Conservation (phyloP, 2,329 filamentous ascomycete species). For the Botryotinia narcissicola region DNA sequence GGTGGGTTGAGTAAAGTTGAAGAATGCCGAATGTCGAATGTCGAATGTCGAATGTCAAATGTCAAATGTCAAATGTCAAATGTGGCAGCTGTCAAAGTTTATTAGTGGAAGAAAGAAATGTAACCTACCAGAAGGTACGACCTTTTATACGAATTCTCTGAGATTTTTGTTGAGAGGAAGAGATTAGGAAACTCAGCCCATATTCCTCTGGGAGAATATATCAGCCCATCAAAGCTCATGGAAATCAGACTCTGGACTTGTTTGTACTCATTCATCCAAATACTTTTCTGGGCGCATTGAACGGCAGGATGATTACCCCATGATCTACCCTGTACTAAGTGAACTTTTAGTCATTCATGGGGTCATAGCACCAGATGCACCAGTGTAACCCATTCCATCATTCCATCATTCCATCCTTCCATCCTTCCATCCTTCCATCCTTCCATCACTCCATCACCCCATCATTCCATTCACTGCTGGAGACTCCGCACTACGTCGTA, state of each 20-base stretch:
- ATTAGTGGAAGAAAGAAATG: not conserved
- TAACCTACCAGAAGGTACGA: constrained; percentile 14
- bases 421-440: not conserved
- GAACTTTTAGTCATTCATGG: not conserved
- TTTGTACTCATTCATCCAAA: not conserved
- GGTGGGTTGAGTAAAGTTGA: not conserved
- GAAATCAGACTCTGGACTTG: not conserved
- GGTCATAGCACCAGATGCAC: not conserved
- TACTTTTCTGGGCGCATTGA: not conserved
- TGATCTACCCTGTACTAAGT: not conserved
- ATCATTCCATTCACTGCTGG: not conserved
- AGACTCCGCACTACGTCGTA: too few relatives aligned
- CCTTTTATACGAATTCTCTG: not conserved
- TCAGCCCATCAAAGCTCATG: not conserved
- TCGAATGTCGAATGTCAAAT: too few relatives aligned
- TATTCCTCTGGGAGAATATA: not conserved
- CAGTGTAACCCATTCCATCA: too few relatives aligned
- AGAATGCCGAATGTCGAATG: constrained; percentile 3
- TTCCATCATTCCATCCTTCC: too few relatives aligned
- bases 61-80: not conserved
- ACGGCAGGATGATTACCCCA: not conserved
- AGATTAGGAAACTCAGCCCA: not conserved
- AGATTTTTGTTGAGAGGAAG: not conserved
- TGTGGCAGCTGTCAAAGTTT: not conserved
- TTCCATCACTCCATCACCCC: too few relatives aligned